Conservation (phyloP, 495 filamentous ascomycete species). For the Aspergillus sclerotiicarbonarius region DNA sequence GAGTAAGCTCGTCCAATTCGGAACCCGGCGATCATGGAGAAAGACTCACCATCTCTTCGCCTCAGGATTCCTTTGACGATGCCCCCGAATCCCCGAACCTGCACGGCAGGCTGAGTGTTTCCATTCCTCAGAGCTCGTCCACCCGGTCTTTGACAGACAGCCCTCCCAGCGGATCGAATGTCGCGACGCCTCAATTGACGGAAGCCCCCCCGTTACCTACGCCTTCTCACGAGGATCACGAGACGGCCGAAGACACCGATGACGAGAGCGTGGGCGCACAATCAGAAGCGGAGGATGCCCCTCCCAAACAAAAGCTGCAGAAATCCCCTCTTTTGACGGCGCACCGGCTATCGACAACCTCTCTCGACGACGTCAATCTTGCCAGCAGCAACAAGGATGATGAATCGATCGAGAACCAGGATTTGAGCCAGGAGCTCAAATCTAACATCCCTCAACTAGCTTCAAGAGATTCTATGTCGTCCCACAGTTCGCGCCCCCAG, state of each 20-base stretch:
- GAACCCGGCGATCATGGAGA: constrained; percentile 11
- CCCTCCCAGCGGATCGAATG: constrained; percentile 36
- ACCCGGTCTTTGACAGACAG: constrained; percentile 51
- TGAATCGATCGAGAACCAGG: constrained; percentile 21
- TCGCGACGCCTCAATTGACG: constrained; percentile 33
- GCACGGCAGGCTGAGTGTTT: constrained; percentile 32
- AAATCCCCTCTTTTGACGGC: constrained; percentile 59
- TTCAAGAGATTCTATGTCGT: constrained; percentile 46
- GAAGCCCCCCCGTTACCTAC: constrained; percentile 36
- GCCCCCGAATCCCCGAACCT: constrained; percentile 55
- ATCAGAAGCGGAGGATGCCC: constrained; percentile 34
- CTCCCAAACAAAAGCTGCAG: constrained; percentile 30
- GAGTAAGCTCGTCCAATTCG: constrained; percentile 34
- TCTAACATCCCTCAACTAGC: constrained; percentile 49
- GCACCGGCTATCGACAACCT: constrained; percentile 61
- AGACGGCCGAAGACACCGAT: constrained; percentile 28
- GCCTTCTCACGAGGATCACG: constrained; percentile 32
- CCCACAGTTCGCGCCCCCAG: constrained; percentile 41
- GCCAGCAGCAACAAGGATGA: constrained; percentile 52
- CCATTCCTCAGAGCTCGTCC: constrained; percentile 38
- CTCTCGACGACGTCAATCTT: constrained; percentile 69
- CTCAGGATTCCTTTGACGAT: constrained; percentile 76
- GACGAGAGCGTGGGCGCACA: constrained; percentile 23
- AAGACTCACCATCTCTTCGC: constrained; percentile 6
- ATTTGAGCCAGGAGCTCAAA: constrained; percentile 23